These are phyloP conservation scores for Parastagonospora avenae DNA, from an alignment of 2,329 filamentous ascomycete species.

Conservation along the genomic window DNA sequence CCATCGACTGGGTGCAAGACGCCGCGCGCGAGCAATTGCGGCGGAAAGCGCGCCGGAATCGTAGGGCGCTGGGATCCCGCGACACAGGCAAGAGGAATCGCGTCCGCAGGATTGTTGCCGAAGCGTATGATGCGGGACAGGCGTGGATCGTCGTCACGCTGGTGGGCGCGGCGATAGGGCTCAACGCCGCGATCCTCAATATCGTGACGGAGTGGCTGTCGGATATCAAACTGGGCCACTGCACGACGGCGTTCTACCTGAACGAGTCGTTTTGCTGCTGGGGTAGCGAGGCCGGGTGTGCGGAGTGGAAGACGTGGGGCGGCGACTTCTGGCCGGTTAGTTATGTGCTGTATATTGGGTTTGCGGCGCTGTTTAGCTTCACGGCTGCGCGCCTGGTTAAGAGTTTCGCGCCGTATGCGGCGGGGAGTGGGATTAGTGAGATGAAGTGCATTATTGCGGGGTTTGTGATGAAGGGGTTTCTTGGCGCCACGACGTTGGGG, in stretches of 20 bases:
- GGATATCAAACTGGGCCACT: constrained; percentile 95
- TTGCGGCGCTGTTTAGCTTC: constrained; percentile 82
- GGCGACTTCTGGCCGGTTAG: constrained; percentile 77
- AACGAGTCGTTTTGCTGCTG: constrained; percentile 99
- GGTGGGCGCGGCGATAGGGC: constrained; percentile 87
- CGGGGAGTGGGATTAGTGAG: constrained; percentile 95
- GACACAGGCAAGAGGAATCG: background rate
- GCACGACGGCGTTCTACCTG: constrained; percentile 92
- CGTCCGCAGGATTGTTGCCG: constrained; percentile 73
- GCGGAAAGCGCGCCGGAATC: constrained; percentile 74
- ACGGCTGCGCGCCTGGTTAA: constrained; percentile 85
- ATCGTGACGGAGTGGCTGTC: constrained; percentile 97
- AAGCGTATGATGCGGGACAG: constrained; percentile 94
- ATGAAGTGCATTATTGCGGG: constrained; percentile 99
- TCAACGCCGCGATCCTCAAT: constrained; percentile 91
- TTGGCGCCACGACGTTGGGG: constrained; percentile 86
- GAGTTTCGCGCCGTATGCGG: constrained; percentile 91
- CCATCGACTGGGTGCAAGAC: constrained; percentile 99
- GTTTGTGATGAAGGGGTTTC: constrained; percentile 98
- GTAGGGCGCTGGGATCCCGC: constrained; percentile 55
- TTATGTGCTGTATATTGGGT: constrained; percentile 85
- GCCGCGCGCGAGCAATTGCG: constrained; percentile 86
- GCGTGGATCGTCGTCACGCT: constrained; percentile 97
- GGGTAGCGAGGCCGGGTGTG: constrained; percentile 88
- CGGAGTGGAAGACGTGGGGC: constrained; percentile 90